Conservation (phyloP, 805 yeast species). For the Kregervanrija delftensis region DNA sequence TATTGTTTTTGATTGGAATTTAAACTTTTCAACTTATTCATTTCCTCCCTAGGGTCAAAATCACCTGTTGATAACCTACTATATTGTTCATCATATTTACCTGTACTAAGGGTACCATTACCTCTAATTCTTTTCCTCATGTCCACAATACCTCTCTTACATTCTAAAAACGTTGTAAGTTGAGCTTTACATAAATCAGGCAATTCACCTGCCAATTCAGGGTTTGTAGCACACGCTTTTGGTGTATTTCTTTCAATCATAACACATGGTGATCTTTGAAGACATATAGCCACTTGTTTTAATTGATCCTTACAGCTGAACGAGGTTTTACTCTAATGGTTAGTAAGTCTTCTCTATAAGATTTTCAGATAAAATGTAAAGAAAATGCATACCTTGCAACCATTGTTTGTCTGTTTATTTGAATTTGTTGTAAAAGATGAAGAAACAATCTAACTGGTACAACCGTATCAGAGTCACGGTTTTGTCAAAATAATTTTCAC, state of each 20-base stretch:
- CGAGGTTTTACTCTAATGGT: neutral
- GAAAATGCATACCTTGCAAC: slow-evolving; percentile 43
- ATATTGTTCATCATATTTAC: slow-evolving; percentile 84
- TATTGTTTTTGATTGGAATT: slow-evolving; percentile 42
- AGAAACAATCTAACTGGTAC: too few relatives aligned
- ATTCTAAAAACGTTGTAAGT: slow-evolving; percentile 79
- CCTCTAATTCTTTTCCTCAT: slow-evolving; percentile 90
- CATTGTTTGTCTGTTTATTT: slow-evolving; percentile 26
- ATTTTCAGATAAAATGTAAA: neutral
- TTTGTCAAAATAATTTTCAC: too few relatives aligned
- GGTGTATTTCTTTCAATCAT: slow-evolving; percentile 86
- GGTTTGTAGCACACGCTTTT: slow-evolving; percentile 76
- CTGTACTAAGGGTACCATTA: slow-evolving; percentile 88
- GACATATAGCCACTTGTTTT: slow-evolving; percentile 90
- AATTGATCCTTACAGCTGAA: slow-evolving; percentile 87
- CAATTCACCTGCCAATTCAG: slow-evolving; percentile 63
- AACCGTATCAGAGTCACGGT: too few relatives aligned
- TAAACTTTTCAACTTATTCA: slow-evolving; percentile 59
- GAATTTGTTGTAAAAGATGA: too few relatives aligned
- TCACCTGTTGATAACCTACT: slow-evolving; percentile 74
- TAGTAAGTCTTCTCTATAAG: too few relatives aligned
- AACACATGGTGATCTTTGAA: slow-evolving; percentile 96
- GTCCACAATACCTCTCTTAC: slow-evolving; percentile 86
- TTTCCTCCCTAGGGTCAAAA: slow-evolving; percentile 75
- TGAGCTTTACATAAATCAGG: slow-evolving; percentile 88